phyloP scores from a whole-genome alignment of 2,329 filamentous ascomycete species.

The Ambrosiella beaveri region DNA sequence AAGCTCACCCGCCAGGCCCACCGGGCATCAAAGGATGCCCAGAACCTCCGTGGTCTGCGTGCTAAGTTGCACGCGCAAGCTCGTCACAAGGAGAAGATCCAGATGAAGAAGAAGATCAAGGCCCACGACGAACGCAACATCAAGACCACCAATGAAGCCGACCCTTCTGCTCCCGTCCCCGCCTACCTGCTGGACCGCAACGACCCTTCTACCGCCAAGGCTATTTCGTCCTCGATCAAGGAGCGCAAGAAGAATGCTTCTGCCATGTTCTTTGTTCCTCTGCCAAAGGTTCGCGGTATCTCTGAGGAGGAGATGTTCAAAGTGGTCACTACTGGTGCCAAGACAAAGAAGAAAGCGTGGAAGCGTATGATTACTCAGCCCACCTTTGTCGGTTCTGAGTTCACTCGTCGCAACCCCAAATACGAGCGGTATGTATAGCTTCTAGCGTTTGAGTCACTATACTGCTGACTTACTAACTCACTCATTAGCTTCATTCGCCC shows the following conservation, averaged over 20 bases:
- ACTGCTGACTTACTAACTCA: constrained; percentile 31
- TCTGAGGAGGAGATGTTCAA: constrained; percentile 96
- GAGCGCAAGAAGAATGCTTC: constrained; percentile 58
- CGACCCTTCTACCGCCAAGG: constrained; percentile 43
- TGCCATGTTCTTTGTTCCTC: constrained; percentile 76
- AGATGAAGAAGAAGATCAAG: constrained; percentile 89
- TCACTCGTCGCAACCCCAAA: constrained; percentile 76
- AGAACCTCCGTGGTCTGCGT: constrained; percentile 78
- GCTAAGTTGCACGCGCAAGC: constrained; percentile 91
- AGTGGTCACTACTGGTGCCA: constrained; percentile 90
- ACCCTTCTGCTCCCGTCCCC: constrained; percentile 65
- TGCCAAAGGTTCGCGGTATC: constrained; percentile 89
- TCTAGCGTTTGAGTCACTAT: neutral
- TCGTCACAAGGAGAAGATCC: constrained; percentile 92
- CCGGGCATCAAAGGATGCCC: constrained; percentile 73
- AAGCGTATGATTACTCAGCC: constrained; percentile 48
- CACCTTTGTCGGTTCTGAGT: constrained; percentile 71
- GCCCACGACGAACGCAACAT: constrained; percentile 92
- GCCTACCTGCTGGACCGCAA: constrained; percentile 84
- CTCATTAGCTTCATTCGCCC: constrained; percentile 30
- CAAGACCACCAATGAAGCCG: constrained; percentile 69
- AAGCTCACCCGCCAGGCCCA: constrained; percentile 74
- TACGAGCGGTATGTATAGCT: constrained; percentile 30
- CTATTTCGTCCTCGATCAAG: constrained; percentile 74
- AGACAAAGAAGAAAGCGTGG: constrained; percentile 71